Evolutionary conservation across 192 early-diverging fungal genomes (phyloP).

Genomic region (Gigaspora rosea): DNA sequence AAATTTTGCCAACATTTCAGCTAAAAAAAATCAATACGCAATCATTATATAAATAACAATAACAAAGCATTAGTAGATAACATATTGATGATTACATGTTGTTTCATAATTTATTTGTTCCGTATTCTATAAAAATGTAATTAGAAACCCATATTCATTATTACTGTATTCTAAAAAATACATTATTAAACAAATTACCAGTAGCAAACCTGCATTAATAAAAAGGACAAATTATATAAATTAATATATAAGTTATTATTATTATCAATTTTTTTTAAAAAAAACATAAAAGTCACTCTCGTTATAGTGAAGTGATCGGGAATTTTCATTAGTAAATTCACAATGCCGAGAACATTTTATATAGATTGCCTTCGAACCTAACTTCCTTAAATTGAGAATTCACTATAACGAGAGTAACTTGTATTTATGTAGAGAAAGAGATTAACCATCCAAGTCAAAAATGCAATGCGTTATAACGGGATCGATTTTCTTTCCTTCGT

Average conservation of each 20-base stretch:
- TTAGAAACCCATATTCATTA: neutral
- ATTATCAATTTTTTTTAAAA: neutral
- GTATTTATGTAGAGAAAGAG: neutral
- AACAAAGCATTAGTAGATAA: neutral
- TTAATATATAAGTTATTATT: neutral
- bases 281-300: neutral
- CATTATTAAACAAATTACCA: neutral
- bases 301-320: neutral
- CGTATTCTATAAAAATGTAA: neutral
- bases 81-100: neutral
- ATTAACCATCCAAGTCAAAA: slow-evolving; percentile 25
- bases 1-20: slow-evolving; percentile 74
- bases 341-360: no score
- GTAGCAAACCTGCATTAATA: neutral
- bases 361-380: no score
- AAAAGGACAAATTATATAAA: neutral
- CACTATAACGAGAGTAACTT: no score
- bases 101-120: neutral
- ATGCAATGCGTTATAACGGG: slow-evolving; percentile 11
- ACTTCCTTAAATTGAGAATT: no score
- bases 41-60: neutral
- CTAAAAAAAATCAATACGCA: slow-evolving; percentile 30
- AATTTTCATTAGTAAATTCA: no score
- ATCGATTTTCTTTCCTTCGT: no score
- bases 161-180: neutral